phyloP scores from a whole-genome alignment of 306 rosid genomes.

The Hippophae rhamnoides region DNA sequence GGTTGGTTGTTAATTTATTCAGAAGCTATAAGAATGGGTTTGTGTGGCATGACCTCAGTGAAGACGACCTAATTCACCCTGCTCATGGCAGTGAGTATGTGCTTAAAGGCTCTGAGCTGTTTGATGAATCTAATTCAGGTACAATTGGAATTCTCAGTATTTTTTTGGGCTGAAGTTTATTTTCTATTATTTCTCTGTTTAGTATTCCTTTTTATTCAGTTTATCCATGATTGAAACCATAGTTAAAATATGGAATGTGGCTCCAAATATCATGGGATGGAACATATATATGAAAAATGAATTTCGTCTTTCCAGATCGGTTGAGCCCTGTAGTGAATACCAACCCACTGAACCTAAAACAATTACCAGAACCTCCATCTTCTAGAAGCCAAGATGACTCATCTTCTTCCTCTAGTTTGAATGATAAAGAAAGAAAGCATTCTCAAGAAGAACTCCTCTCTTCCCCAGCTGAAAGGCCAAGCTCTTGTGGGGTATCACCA shows the following conservation, averaged over 20 bases:
- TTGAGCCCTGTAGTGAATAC: slow-evolving; percentile 43
- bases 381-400: slow-evolving; percentile 66
- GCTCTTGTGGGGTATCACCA: slow-evolving; percentile 57
- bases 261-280: neutral
- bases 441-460: slow-evolving; percentile 68
- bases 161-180: too few relatives aligned
- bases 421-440: slow-evolving; percentile 56
- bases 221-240: neutral
- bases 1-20: slow-evolving; percentile 17
- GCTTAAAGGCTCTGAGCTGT: slow-evolving; percentile 92
- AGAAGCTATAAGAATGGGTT: slow-evolving; percentile 86
- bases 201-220: neutral
- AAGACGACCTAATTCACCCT: slow-evolving; percentile 68
- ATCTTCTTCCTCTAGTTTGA: slow-evolving; percentile 76
- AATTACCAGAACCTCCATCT: slow-evolving; percentile 56
- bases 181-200: neutral
- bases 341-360: slow-evolving; percentile 56
- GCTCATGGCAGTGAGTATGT: slow-evolving; percentile 87
- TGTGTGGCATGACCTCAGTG: slow-evolving; percentile 94
- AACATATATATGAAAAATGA: slow-evolving; percentile 11
- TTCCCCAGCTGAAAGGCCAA: slow-evolving; percentile 25
- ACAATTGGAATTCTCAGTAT: neutral
- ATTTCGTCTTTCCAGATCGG: slow-evolving; percentile 35
- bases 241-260: too few relatives aligned
- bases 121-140: slow-evolving; percentile 79